Conservation (phyloP, 768 basidiomycete species). For the Trametes coccinea region DNA sequence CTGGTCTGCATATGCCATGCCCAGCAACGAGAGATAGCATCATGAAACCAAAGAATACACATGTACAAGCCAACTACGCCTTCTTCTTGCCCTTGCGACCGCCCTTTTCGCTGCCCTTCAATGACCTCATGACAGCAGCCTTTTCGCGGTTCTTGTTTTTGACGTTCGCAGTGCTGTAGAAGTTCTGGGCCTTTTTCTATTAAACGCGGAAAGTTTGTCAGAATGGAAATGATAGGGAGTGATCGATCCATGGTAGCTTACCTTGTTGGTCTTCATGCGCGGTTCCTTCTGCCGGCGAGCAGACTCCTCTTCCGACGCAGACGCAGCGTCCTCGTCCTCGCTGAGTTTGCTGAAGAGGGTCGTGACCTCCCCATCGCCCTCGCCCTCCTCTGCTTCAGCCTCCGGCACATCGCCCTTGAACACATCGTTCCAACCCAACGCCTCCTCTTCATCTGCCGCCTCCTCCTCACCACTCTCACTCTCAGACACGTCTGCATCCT, state of each 20-base stretch:
- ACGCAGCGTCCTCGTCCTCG: conserved; percentile 22
- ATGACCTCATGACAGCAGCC: conserved; percentile 52
- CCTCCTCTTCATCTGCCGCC: conserved; percentile 39
- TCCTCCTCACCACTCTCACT: conserved; percentile 39
- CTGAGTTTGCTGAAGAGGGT: conserved; percentile 25
- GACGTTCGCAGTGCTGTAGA: conserved; percentile 81
- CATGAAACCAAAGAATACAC: neutral
- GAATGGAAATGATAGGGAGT: neutral
- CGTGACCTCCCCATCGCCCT: conserved; percentile 30
- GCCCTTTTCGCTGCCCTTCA: conserved; percentile 23
- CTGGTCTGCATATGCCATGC: no score
- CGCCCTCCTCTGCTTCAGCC: conserved; percentile 10
- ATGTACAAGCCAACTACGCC: neutral
- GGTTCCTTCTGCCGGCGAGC: conserved; percentile 44
- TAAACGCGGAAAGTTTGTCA: neutral
- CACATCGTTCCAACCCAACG: conserved; percentile 85
- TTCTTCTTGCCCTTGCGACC: conserved; percentile 11
- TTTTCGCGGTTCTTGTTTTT: conserved; percentile 83
- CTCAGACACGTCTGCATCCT: conserved; percentile 40
- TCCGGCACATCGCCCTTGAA: conserved; percentile 51
- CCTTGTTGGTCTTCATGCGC: conserved; percentile 95
- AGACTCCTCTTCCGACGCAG: conserved; percentile 36
- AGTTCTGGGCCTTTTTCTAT: conserved; percentile 89
- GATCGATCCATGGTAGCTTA: conserved; percentile 28
- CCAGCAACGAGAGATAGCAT: no score